Base-by-base conservation (phyloP, 1,284 basidiomycete species). In the Xerocomus minutiporus region DNA sequence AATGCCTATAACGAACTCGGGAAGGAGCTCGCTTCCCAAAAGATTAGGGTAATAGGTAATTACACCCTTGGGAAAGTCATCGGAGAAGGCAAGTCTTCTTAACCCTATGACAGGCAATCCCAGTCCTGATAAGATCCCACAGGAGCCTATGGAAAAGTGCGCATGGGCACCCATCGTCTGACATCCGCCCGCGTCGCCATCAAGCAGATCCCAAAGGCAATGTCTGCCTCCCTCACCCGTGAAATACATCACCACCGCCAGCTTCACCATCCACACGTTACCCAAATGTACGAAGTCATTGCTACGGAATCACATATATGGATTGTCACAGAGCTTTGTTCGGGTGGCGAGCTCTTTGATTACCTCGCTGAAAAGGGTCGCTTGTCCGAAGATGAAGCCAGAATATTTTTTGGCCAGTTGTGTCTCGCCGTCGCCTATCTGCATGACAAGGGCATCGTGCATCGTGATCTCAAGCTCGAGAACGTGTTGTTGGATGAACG, bases 171-270 rank as follows among this genome's bases (percentile, higher is more conserved):
- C 1, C 94, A 97, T 70, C 88, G 94, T 55, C 78, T 96, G 46
- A 93, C 93, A 2, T 88, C 87, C 3, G 86, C 85, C 45, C 83
- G 91, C 52, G 93, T 97, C 57, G 96, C 96, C 48, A 90, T 99
- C 74, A 99, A 99, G 74, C 95, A 98, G 72, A 93, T 99, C 57
- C 93, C 96, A 35, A 98, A 98, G 72, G 83, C 84, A 53, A 84
- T 92, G 75, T 92, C 93, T 46, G 78, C 93, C 26, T 82, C 91
- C 44, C 81, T 99, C 46, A 99, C 95, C 12, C 83, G 97, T 58
- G 97, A 99, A 73, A 96, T 99, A 54, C 96, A 99, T 66, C 96
- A 99, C 66, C 97, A 99, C 73, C 89, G 97, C 31, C 86, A 93
- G 46, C 81, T 99, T 8, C 96, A 97, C 67, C 96, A 99, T 65